A percentile compares a stretch with the other conserved stretches of the same genome.
phyloP scores from a whole-genome alignment of 2,329 filamentous ascomycete genomes.

The Trichoderma atroviride region DNA sequence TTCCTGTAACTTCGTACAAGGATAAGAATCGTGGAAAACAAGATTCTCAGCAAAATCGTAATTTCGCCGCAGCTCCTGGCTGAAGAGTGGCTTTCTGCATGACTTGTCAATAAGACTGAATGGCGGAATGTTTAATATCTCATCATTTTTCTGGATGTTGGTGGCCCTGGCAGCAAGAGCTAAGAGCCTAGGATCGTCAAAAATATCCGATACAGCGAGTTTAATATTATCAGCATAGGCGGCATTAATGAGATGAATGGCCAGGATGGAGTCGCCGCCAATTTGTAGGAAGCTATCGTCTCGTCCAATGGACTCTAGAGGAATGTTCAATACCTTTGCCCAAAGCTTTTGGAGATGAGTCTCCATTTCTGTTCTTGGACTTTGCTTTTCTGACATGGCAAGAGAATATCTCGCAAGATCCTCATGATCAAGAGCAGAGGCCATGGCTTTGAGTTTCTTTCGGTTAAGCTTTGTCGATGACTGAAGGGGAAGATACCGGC shows the following conservation, averaged over 20 bases:
- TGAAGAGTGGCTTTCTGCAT: too few relatives aligned
- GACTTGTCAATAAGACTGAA: too few relatives aligned
- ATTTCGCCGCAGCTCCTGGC: too few relatives aligned
- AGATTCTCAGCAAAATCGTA: too few relatives aligned
- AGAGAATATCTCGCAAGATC: background rate
- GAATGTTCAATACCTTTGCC: background rate
- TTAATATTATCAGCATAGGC: too few relatives aligned
- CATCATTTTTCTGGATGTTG: too few relatives aligned
- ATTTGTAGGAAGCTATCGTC: slow-evolving; percentile 14
- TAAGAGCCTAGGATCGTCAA: slow-evolving; percentile 25
- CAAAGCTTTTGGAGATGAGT: background rate
- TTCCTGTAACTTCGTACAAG: slow-evolving; percentile 44
- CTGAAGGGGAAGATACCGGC: background rate
- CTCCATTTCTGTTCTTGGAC: slow-evolving; percentile 10
- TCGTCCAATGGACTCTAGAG: background rate
- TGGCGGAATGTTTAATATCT: too few relatives aligned
- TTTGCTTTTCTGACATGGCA: background rate
- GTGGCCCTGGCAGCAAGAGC: slow-evolving; percentile 2
- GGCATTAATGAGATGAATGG: background rate
- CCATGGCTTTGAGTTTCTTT: background rate
- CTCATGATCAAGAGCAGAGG: background rate
- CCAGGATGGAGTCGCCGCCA: slow-evolving; percentile 30
- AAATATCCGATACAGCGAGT: slow-evolving; percentile 26
- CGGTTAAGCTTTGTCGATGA: background rate
- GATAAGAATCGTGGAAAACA: slow-evolving; percentile 32